Evolutionary conservation across 345 rosid species (phyloP), one percentile per base, ranked within the genome.

Genomic region (Physaria fendleri): DNA sequence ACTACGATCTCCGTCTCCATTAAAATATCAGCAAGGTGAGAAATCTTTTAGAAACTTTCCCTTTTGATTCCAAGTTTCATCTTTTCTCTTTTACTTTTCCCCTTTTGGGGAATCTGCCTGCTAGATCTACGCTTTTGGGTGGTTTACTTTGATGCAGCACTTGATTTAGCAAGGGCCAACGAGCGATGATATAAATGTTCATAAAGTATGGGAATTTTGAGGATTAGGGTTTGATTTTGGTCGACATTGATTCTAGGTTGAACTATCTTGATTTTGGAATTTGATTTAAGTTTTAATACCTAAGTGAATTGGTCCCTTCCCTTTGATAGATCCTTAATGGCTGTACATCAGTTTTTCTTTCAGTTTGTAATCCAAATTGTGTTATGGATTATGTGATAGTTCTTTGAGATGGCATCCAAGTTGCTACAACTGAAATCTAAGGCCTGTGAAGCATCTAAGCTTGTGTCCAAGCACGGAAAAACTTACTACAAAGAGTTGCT

Each of bases 401-500:
- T 68, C n/a, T n/a, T 44, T 44, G 47, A 49, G 29, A 62, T 59
- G 56, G 86, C 88, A 77, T 88, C 93, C 2, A 90, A 79, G 75
- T 71, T 87, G 78, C 39, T 59, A 7, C 86, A 81, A 42, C 63
- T 90, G 75, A 79, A 83, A 67, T 81, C 90, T 8, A 82, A 87
- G 81, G 95, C 93, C 2, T 77, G 77, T 64, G 85, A 86, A 72
- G 95, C 86, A 5, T 66, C 90, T 0, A 79, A 71, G 70, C 77
- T 82, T 59, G 74, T 84, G 50, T 20, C 88, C 2, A 83, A 81
- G 74, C 85, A 87, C 9, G 97, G 97, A 40, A 63, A 76, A 52
- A 57, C 77, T 21, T 90, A 82, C 72, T 83, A 90, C 77, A 84
- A 80, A 75, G 81, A 84, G 78, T 69, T 87, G 76, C 65, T 90